Evolutionary conservation across 2,329 filamentous ascomycete species (phyloP).

Genomic region (Trichoderma atrobrunneum): DNA sequence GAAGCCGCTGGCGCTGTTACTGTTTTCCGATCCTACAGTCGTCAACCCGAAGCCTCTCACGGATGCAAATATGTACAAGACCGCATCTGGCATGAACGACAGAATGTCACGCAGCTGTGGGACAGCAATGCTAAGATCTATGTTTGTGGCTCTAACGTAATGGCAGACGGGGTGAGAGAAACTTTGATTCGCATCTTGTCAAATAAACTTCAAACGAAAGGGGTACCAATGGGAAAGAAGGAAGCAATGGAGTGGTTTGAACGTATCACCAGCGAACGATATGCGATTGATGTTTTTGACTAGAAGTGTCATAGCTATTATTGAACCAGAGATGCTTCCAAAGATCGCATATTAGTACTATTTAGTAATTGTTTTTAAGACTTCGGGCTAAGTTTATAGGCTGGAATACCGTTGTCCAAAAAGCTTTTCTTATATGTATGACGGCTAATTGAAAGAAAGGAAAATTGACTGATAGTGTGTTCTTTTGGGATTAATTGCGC

Average conservation of each 20-base stretch:
- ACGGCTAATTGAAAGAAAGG: too few species aligned
- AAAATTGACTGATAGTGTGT: too few species aligned
- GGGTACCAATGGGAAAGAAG: not conserved
- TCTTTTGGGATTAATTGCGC: too few species aligned
- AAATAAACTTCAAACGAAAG: not conserved
- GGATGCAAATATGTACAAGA: constrained; percentile 39
- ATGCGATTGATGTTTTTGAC: not conserved
- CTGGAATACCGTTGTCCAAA: too few species aligned
- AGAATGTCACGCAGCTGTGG: constrained; percentile 31
- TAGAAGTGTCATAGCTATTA: not conserved
- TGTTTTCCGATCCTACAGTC: not conserved
- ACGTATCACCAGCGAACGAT: constrained; percentile 3
- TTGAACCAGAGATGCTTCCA: too few species aligned
- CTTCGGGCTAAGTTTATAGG: too few species aligned
- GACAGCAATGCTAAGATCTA: constrained; percentile 38
- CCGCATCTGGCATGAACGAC: constrained; percentile 31
- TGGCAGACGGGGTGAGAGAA: not conserved
- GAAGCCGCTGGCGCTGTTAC: not conserved
- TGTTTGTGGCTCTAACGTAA: constrained; percentile 39
- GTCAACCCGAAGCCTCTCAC: constrained; percentile 16
- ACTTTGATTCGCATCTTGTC: not conserved
- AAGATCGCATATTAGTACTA: too few species aligned
- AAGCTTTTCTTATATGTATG: too few species aligned
- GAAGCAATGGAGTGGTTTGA: constrained; percentile 4
- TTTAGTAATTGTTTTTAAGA: too few species aligned